Base-by-base conservation (phyloP, 306 rosid species). In the Glycine tomentella region DNA sequence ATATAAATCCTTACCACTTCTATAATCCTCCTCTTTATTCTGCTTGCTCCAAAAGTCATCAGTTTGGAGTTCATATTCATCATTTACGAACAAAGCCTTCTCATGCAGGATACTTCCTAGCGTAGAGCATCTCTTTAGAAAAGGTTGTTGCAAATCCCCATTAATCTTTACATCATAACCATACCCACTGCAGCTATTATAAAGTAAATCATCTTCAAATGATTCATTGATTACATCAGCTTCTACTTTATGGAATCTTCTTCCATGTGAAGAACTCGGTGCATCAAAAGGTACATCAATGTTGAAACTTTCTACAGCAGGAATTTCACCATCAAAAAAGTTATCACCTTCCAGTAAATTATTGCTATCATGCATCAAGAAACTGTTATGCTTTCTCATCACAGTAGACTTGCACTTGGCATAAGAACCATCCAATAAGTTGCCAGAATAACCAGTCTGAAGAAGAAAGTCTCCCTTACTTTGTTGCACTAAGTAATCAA, bases 71-170 rank as follows among this genome's bases (percentile, higher is more conserved):
- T 77, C 84, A 66, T 20, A 45, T 77, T 67, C 81, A 83, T 69
- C 86, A 77, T 90, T 86, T 40, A 64, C 71, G 79, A 83, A 72
- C 66, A 84, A 85, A 76, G 61, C 81, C 80, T 88, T 86, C 85
- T 88, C 87, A 33, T 44, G 69, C 78, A 74, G 80, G 80, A 86
- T 57, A 59, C 82, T 77, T 74, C 83, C 72, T 82, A 17, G 82
- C 31, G 72, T 66, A 78, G 94, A 88, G 86, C 94, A 91, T 63
- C 90, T 85, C 86, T 68, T 86, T 69, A 90, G 86, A 57, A 90
- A 87, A 33, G 98, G 92, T 78, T 75, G 84, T 74, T 77, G 88
- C 75, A 79, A 63, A 75, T 81, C 85, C 82, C 78, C 64, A 58
- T 68, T 71, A 81, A 82, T 36, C 48, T 80, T 83, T 76, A 78